Conservation (phyloP, 768 basidiomycete genomes). For the Amanita fuliginea region DNA sequence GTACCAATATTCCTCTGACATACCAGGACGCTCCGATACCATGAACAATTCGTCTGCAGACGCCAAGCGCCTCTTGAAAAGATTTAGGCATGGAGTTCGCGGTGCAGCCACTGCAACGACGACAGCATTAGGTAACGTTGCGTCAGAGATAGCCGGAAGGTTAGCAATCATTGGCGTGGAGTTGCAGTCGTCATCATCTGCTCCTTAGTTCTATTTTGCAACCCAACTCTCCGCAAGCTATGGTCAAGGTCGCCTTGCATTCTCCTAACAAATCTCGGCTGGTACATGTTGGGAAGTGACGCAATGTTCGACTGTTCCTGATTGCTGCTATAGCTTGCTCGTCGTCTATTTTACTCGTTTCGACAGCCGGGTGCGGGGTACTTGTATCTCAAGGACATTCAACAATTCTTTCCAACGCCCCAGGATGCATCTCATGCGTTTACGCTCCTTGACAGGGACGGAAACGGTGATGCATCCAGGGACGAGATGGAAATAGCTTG, state of each 20-base stretch:
- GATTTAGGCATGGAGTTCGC: constrained; percentile 59
- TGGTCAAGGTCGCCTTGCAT: constrained; percentile 69
- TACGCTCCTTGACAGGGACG: constrained; percentile 57
- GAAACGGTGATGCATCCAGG: constrained; percentile 59
- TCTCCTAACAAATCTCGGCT: constrained; percentile 73
- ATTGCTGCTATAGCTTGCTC: constrained; percentile 46
- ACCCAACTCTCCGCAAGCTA: constrained; percentile 76
- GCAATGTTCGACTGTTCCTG: constrained; percentile 4
- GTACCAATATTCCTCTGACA: constrained; percentile 70
- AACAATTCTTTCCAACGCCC: constrained; percentile 50
- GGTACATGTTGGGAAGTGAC: constrained; percentile 20
- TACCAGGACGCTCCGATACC: constrained; percentile 57
- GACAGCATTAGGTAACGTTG: constrained; percentile 51
- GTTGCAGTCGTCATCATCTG: neutral
- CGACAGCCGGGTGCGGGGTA: constrained; percentile 45
- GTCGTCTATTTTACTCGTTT: constrained; percentile 82
- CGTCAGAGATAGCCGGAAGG: constrained; percentile 44
- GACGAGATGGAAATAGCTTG: constrained; percentile 72
- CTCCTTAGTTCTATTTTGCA: constrained; percentile 58
- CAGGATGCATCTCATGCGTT: constrained; percentile 65
- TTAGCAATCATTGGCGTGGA: constrained; percentile 10
- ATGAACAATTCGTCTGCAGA: constrained; percentile 35
- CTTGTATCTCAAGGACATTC: constrained; percentile 58
- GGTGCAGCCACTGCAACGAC: constrained; percentile 74
- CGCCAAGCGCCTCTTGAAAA: constrained; percentile 56